phyloP scores from a whole-genome alignment of 306 rosid genomes.

The Cicer judaicum region DNA sequence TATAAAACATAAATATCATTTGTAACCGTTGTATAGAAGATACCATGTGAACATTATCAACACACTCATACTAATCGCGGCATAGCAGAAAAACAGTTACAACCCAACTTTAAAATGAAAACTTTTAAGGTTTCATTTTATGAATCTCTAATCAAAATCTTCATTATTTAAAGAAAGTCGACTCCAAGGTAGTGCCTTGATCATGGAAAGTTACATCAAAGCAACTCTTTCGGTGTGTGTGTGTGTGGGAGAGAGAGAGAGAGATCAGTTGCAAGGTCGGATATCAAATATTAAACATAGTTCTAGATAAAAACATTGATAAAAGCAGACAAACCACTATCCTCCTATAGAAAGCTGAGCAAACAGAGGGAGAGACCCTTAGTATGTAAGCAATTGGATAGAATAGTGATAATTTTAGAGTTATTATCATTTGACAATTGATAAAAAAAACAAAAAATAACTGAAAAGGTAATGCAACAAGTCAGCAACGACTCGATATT shows the following conservation, averaged over 20 bases:
- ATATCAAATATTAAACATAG: neutral
- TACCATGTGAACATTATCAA: conserved; percentile 5
- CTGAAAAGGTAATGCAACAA: conserved; percentile 1
- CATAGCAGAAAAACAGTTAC: neutral
- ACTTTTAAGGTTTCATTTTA: neutral
- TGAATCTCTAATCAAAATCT: conserved; percentile 8
- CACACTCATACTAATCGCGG: conserved; percentile 8
- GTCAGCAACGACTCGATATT: conserved; percentile 20
- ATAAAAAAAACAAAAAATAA: conserved; percentile 12
- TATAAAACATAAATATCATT: conserved; percentile 24
- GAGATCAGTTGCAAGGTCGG: neutral
- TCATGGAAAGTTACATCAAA: conserved; percentile 3
- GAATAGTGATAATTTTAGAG: no score
- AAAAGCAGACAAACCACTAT: conserved; percentile 1
- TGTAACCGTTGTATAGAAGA: conserved; percentile 29
- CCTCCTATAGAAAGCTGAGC: conserved; percentile 17
- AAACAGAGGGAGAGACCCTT: conserved; percentile 2
- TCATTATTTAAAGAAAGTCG: conserved; percentile 15
- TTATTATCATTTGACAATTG: conserved; percentile 7
- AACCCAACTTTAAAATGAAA: conserved; percentile 18
- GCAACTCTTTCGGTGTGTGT: neutral
- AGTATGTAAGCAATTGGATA: neutral
- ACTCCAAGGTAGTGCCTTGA: conserved; percentile 9
- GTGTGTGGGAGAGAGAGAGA: neutral
- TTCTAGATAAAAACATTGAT: conserved; percentile 21